phyloP scores from a whole-genome alignment of 257 asterid genomes.

The Nyctanthes arbortristis region DNA sequence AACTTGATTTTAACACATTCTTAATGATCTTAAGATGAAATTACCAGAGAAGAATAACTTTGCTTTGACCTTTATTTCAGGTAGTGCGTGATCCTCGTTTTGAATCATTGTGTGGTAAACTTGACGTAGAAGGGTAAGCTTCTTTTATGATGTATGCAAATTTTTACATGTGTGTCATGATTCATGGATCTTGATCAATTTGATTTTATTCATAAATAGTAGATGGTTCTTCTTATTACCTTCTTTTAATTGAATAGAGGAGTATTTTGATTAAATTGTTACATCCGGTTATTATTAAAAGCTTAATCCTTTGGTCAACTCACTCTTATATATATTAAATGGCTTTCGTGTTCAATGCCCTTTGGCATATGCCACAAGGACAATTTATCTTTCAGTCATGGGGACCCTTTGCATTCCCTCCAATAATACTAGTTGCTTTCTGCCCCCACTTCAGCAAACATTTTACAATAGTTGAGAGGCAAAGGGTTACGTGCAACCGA shows the following conservation, averaged over 20 bases:
- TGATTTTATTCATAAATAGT: too few relatives aligned
- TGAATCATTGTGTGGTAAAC: constrained; percentile 72
- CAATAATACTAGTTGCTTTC: neutral
- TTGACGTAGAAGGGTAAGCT: constrained; percentile 71
- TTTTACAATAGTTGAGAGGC: neutral
- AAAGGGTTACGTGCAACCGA: neutral
- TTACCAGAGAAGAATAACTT: neutral
- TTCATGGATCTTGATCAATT: too few relatives aligned
- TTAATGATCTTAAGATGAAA: neutral
- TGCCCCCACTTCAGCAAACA: neutral
- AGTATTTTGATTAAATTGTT: too few relatives aligned
- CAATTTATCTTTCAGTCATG: too few relatives aligned
- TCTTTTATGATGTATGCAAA: too few relatives aligned
- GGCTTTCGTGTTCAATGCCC: neutral
- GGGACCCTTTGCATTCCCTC: neutral
- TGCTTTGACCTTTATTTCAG: constrained; percentile 35
- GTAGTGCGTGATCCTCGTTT: constrained; percentile 92
- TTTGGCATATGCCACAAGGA: neutral
- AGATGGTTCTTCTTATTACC: too few relatives aligned
- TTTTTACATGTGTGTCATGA: too few relatives aligned
- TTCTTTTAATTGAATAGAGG: too few relatives aligned
- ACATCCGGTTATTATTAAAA: too few relatives aligned
- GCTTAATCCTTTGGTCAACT: too few relatives aligned
- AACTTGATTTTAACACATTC: neutral
- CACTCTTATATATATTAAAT: too few relatives aligned